Evolutionary conservation across 2,329 filamentous ascomycete genomes (phyloP).

Genomic region (Exophiala dermatitidis): DNA sequence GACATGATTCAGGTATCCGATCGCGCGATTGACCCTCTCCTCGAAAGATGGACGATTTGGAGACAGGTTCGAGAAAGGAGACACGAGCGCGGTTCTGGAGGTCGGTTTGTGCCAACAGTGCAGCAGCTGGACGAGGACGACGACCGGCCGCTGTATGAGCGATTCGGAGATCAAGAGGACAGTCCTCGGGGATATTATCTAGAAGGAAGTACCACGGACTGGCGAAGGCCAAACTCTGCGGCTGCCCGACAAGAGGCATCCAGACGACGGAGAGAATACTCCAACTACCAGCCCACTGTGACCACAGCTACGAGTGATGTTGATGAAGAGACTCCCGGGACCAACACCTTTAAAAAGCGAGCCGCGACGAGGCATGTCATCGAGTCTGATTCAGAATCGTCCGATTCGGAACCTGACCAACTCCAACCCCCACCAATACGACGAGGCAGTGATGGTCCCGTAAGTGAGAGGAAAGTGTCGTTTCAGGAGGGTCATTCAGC

Average conservation of each 20-base stretch:
- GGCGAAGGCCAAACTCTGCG: conserved; percentile 35
- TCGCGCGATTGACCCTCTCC: conserved; percentile 31
- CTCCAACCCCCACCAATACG: conserved; percentile 15
- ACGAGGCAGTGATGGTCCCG: conserved; percentile 14
- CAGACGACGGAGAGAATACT: conserved; percentile 31
- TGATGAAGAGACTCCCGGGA: conserved; percentile 25
- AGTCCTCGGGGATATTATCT: conserved; percentile 31
- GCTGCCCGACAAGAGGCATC: conserved; percentile 32
- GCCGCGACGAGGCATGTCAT: conserved; percentile 21
- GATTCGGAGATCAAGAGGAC: conserved; percentile 27
- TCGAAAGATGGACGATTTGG: conserved; percentile 29
- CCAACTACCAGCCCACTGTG: conserved; percentile 32
- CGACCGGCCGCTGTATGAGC: conserved; percentile 24
- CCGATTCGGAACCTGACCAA: conserved; percentile 19
- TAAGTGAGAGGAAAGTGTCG: conserved; percentile 11
- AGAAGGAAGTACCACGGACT: conserved; percentile 33
- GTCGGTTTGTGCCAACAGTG: conserved; percentile 22
- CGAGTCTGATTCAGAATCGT: conserved; percentile 24
- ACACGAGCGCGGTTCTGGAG: conserved; percentile 13
- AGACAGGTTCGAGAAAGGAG: conserved; percentile 22
- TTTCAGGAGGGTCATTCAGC: conserved; percentile 5
- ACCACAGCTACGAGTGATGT: conserved; percentile 33
- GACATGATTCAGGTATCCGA: conserved; percentile 37
- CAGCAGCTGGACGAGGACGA: conserved; percentile 25
- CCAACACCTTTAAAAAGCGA: conserved; percentile 18